These are phyloP conservation scores for Beauveria caledonica DNA, from an alignment of 2,329 filamentous ascomycete species.

Conservation along the genomic window DNA sequence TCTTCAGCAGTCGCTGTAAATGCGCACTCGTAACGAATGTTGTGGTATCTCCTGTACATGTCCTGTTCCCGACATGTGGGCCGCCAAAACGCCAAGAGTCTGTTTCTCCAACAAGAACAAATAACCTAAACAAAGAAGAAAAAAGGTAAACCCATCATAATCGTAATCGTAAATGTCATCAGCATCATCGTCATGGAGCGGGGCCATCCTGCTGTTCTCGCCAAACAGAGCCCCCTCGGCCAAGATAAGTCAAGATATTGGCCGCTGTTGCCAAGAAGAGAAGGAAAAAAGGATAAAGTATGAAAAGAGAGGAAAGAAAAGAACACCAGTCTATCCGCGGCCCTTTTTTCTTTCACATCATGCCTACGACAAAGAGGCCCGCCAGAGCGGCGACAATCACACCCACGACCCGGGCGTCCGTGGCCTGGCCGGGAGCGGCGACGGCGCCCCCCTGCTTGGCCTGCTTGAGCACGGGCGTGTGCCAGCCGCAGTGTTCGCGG, in stretches of 20 bases:
- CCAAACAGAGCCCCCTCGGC: not conserved
- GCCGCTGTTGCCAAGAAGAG: not conserved
- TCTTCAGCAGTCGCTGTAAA: not conserved
- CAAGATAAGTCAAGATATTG: not conserved
- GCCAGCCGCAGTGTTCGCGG: conserved; percentile 28
- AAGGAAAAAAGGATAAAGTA: not conserved
- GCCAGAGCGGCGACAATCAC: conserved; percentile 17
- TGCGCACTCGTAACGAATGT: conserved; percentile 10
- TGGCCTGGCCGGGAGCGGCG: conserved; percentile 5
- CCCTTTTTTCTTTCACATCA: conserved; percentile 15
- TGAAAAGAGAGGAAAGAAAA: no score
- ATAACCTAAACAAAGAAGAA: not conserved
- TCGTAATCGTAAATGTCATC: not conserved
- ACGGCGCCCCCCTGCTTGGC: conserved; percentile 14
- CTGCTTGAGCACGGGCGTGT: conserved; percentile 24
- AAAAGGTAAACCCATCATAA: not conserved
- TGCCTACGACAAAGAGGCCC: conserved; percentile 18
- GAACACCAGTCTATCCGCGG: no score
- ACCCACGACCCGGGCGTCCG: conserved; percentile 17
- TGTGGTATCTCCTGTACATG: conserved; percentile 5
- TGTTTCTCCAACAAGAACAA: not conserved
- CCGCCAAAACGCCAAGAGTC: not conserved
- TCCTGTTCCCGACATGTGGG: not conserved
- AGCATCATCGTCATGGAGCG: not conserved
- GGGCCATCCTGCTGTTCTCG: not conserved